Evolutionary conservation across 2,329 filamentous ascomycete species (phyloP), one percentile per base, ranked within the genome.

Genomic region (Colletotrichum zoysiae): DNA sequence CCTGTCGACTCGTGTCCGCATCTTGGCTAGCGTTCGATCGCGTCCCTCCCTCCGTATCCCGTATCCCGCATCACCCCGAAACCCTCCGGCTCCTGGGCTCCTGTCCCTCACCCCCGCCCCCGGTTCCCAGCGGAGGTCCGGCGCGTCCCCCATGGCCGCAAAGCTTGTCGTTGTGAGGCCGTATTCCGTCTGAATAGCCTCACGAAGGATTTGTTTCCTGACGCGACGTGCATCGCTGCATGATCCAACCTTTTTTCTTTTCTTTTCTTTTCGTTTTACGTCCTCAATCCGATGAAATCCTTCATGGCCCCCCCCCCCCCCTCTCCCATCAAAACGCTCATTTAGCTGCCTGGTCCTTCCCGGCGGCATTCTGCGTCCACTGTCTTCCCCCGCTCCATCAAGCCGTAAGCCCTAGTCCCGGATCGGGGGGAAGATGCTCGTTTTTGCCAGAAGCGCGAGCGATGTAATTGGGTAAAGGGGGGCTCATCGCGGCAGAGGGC

Each of bases 41-140:
- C 16, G 7, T 11, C 5, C 5, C 33, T n/a, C 48, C 8, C 42
- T 46, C 48, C 35, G 48, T 26, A 23, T 44, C 48, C 48, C 48
- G 61, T 23, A 64, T 20, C 50, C 38, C 48, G 61, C 38, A 64
- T 20, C 50, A 26, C 38, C 26, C 61, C 50, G 38, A 44, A 40
- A 11, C 48, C 38, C 23, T 55, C 48, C 35, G 50, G 38, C 42
- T 61, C 26, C 42, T 46, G 38, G 30, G 30, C 30, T 30, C 30
- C 12, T 20, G 58, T 42, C 42, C 58, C 56, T 33, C 40, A 35
- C 60, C 60, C 44, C 48, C 33, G 61, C 23, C 61, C 61, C 60
- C 61, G 48, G 23, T 42, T 48, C 38, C 38, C 20, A 16, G 16
- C 61, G 61, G 61, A 64, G 16, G 35, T 64, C 61, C 61, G 61